These are phyloP conservation scores for Fusarium staphyleae DNA, from an alignment of 2,329 filamentous ascomycete species.

Conservation along the genomic window DNA sequence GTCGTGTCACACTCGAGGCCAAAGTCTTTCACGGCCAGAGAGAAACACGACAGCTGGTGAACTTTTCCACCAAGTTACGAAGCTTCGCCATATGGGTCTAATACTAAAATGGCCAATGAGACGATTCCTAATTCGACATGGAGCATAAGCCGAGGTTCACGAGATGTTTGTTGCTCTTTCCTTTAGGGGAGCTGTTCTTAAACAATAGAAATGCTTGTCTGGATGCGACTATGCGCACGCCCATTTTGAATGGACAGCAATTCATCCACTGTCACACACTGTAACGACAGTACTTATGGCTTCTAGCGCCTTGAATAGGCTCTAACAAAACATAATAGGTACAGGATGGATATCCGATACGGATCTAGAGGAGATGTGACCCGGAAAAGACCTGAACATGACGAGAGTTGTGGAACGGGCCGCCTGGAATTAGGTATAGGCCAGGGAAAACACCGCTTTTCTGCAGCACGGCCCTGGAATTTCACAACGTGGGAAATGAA, in stretches of 20 bases:
- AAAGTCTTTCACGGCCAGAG: background rate
- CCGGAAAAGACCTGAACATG: background rate
- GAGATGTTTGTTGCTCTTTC: background rate
- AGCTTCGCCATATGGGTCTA: background rate
- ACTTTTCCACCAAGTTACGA: background rate
- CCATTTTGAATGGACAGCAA: background rate
- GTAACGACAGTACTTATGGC: no score
- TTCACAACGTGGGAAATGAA: background rate
- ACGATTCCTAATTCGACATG: background rate
- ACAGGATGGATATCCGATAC: background rate
- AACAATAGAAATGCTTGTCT: background rate
- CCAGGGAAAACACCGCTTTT: background rate
- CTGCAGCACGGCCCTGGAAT: background rate
- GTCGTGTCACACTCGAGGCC: no score
- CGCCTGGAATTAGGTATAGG: slow-evolving; percentile 3
- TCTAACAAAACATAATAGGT: background rate
- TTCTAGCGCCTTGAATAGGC: background rate
- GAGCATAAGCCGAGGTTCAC: background rate
- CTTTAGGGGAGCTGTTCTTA: background rate
- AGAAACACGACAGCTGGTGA: background rate
- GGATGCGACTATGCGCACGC: background rate
- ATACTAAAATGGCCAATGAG: background rate
- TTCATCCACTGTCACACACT: no score
- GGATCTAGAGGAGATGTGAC: background rate
- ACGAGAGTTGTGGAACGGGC: slow-evolving; percentile 1